Evolutionary conservation across 2,329 filamentous ascomycete species (phyloP), one percentile per base, ranked within the genome.

Genomic region (Aphanoascus verrucosus): DNA sequence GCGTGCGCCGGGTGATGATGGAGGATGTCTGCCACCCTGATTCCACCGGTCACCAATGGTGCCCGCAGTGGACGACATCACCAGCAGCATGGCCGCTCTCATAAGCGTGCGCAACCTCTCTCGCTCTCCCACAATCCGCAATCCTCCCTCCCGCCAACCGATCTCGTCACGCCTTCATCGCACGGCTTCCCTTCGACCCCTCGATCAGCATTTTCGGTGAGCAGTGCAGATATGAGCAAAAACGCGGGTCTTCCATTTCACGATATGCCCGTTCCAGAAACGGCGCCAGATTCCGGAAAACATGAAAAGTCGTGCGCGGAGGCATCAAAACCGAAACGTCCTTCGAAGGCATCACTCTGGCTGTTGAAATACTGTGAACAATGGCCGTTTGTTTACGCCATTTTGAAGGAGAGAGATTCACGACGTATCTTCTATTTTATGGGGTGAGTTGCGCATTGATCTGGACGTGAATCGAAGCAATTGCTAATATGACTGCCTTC

Each of bases 371-470:
- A 80, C 52, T 84, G 83, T 9, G 78, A 84, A 47, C 75, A 76
- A 23, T 88, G 84, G 66, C 90, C 91, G 0, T 76, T 97, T 34
- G 63, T 96, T 15, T 83, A 96, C 65, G 85, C 88, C 51, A 88
- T 98, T 55, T 72, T 98, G 62, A 81, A 84, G 12, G 91, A 97
- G 64, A 89, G 88, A 63, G 91, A 98, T 67, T 97, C 91, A 14
- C 80, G 93, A 55, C 82, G 91, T 43, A 97, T 98, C 58, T 94
- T 95, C 61, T 98, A 98, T 70, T 98, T 97, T 62, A 95, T 95
- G 82, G 80, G 78, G 86, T 94, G 75, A 64, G 83, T 67, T 20
- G 38, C 20, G 23, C 31, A n/a, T 11, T 11, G 2, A 17, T 31
- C 5, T 5, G 12, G n/a, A 14, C 11, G 15, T 37, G 28, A 15